These are phyloP conservation scores for Neoarthrinium moseri DNA, from an alignment of 2,329 filamentous ascomycete genomes.

Conservation along the genomic window DNA sequence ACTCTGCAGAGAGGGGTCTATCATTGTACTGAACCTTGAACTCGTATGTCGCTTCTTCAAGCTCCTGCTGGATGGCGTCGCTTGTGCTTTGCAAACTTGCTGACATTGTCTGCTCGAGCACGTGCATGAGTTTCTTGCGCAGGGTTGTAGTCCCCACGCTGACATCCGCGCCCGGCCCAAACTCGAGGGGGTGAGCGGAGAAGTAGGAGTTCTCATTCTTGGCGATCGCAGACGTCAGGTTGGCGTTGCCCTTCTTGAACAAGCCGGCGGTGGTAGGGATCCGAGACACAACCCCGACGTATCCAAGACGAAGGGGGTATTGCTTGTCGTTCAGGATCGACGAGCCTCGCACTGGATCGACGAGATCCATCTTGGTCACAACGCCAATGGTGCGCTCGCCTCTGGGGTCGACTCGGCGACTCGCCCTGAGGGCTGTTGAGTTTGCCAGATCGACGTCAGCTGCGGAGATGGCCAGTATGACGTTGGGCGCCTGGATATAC, in stretches of 20 bases:
- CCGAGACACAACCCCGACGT: constrained; percentile 91
- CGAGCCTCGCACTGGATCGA: constrained; percentile 77
- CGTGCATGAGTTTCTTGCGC: constrained; percentile 94
- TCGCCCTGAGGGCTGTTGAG: constrained; percentile 87
- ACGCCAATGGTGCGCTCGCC: constrained; percentile 97
- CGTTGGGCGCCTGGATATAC: constrained; percentile 94
- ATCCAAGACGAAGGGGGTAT: constrained; percentile 91
- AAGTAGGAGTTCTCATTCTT: constrained; percentile 91
- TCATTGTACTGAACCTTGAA: constrained; percentile 99
- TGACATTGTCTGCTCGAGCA: constrained; percentile 96
- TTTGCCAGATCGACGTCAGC: constrained; percentile 97
- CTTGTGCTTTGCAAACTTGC: constrained; percentile 84
- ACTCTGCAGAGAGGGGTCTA: constrained; percentile 88
- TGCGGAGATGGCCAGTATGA: constrained; percentile 95
- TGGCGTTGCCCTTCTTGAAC: constrained; percentile 79
- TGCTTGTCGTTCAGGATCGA: constrained; percentile 83
- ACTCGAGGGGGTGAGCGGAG: constrained; percentile 76
- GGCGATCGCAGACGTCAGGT: constrained; percentile 76
- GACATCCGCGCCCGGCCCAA: constrained; percentile 70
- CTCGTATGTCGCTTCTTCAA: constrained; percentile 96
- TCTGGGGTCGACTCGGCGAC: constrained; percentile 85
- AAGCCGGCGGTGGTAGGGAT: constrained; percentile 69
- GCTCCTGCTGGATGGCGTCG: constrained; percentile 89
- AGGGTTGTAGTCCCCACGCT: constrained; percentile 81
- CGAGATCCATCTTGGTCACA: constrained; percentile 98